Conservation (phyloP, 306 rosid genomes). For the Castanea sativa region DNA sequence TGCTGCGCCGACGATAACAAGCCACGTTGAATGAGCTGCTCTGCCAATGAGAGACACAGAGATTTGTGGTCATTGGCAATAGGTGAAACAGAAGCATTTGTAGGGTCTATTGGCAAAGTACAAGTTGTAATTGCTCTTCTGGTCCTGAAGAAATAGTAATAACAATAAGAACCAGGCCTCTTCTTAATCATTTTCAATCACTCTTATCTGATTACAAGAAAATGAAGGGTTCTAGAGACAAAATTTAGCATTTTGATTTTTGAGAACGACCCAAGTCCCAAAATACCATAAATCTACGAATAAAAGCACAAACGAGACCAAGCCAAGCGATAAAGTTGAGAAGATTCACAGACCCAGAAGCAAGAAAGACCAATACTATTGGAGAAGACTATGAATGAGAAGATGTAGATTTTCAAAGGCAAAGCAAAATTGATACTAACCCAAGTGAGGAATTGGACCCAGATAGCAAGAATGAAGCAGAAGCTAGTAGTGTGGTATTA, state of each 20-base stretch:
- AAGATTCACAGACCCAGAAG: neutral
- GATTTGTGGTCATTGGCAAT: conserved; percentile 20
- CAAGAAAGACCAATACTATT: neutral
- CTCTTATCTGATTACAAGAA: neutral
- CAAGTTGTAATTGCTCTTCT: conserved; percentile 27
- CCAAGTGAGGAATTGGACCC: neutral
- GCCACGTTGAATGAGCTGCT: conserved; percentile 37
- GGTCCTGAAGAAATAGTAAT: conserved; percentile 14
- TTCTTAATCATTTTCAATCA: conserved; percentile 26
- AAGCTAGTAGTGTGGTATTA: neutral
- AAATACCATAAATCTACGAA: neutral
- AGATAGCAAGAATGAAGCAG: neutral
- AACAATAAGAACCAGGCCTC: conserved; percentile 5
- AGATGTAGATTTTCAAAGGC: neutral
- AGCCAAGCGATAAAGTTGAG: neutral
- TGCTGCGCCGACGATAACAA: conserved; percentile 31
- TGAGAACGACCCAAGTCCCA: neutral
- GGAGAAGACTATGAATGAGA: neutral
- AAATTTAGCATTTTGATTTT: neutral
- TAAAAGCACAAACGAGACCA: neutral
- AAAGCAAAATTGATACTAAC: neutral
- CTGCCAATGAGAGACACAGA: conserved; percentile 27
- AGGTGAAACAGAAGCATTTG: conserved; percentile 3
- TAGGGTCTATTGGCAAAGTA: conserved; percentile 25
- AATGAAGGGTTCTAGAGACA: neutral